These are phyloP conservation scores for Neocucurbitaria cava DNA, from an alignment of 2,329 filamentous ascomycete genomes.

Conservation along the genomic window DNA sequence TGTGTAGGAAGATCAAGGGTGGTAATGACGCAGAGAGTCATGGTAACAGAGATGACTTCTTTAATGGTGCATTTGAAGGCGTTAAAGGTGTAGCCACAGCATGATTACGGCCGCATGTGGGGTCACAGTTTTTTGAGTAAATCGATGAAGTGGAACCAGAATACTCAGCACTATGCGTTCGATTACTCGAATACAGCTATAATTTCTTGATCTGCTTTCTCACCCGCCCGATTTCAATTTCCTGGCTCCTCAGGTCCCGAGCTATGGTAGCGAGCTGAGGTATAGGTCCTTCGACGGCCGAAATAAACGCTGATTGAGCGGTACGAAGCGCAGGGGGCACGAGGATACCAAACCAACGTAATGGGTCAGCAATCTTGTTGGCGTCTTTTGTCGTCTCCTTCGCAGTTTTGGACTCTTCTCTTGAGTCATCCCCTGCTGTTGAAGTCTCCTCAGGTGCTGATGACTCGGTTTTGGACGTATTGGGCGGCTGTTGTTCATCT, in stretches of 20 bases:
- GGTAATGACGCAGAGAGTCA: not conserved
- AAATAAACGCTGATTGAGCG: constrained; percentile 66
- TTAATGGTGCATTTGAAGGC: constrained; percentile 16
- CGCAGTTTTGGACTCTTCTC: not conserved
- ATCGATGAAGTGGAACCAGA: no score
- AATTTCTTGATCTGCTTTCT: constrained; percentile 56
- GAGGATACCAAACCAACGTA: constrained; percentile 63
- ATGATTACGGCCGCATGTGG: not conserved
- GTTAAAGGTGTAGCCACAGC: constrained; percentile 5
- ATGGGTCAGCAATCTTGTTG: constrained; percentile 56
- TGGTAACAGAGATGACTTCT: not conserved
- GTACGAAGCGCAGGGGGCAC: constrained; percentile 57
- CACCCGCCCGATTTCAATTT: constrained; percentile 70
- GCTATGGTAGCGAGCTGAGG: constrained; percentile 65
- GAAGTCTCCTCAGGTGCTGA: not conserved
- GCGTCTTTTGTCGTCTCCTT: not conserved
- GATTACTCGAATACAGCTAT: constrained; percentile 2
- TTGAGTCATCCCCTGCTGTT: not conserved
- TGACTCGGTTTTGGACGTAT: not conserved
- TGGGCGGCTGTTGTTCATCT: not conserved
- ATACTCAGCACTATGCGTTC: not conserved
- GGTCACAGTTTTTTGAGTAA: no score
- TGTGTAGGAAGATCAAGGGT: constrained; percentile 22
- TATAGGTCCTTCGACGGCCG: constrained; percentile 64
- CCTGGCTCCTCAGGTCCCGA: constrained; percentile 67